Evolutionary conservation across 306 rosid species (phyloP).

Genomic region (Acacia crassicarpa): DNA sequence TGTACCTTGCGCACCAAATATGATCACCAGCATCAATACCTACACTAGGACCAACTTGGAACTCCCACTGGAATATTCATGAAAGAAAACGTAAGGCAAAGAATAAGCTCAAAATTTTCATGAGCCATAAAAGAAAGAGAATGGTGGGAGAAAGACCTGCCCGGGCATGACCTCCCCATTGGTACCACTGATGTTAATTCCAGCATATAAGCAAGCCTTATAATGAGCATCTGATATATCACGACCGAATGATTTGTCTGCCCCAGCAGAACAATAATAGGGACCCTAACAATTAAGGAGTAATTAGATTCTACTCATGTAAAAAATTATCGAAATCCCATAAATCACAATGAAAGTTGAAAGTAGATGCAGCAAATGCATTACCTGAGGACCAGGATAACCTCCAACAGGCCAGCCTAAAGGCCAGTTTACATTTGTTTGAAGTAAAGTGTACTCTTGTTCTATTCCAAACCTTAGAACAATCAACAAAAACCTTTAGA

Average conservation of each 20-base stretch:
- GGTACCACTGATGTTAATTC: constrained; percentile 95
- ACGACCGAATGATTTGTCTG: constrained; percentile 98
- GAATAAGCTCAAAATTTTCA: constrained; percentile 18
- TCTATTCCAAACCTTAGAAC: constrained; percentile 88
- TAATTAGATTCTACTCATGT: constrained; percentile 2
- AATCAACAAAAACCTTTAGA: constrained; percentile 39
- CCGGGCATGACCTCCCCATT: constrained; percentile 99
- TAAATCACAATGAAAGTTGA: constrained; percentile 27
- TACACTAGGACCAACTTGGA: constrained; percentile 98
- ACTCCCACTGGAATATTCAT: constrained; percentile 82
- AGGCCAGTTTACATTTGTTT: constrained; percentile 89
- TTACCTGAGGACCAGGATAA: constrained; percentile 99
- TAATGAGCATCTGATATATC: constrained; percentile 99
- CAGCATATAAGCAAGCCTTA: constrained; percentile 98
- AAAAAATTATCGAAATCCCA: background rate
- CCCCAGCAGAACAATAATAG: constrained; percentile 92
- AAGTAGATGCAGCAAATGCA: background rate
- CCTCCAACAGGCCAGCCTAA: constrained; percentile 98
- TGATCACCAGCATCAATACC: constrained; percentile 98
- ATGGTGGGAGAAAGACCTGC: constrained; percentile 59
- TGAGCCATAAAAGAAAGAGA: constrained; percentile 28
- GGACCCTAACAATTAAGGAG: constrained; percentile 72
- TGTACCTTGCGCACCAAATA: constrained; percentile 89
- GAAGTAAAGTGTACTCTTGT: constrained; percentile 98
- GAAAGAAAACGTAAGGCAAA: constrained; percentile 31